Evolutionary conservation across 2,329 filamentous ascomycete species (phyloP), one percentile per base, ranked within the genome.

Genomic region (Phialemoniopsis sp.): DNA sequence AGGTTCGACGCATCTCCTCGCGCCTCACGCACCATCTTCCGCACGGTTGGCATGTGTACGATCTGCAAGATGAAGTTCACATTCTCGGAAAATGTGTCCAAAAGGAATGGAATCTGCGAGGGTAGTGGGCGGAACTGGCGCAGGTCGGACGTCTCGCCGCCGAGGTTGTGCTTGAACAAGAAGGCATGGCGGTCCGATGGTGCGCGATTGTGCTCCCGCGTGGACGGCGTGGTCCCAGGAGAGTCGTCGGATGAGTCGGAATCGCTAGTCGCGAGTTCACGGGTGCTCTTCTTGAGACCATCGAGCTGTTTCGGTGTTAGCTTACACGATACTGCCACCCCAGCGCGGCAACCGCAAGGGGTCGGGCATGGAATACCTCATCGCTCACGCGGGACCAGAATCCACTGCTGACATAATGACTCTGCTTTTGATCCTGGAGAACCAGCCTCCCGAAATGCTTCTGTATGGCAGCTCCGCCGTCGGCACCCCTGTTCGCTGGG

Each of bases 361-460:
- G n/a, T n/a, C n/a, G n/a, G n/a, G n/a, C n/a, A n/a, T n/a, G n/a
- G n/a, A n/a, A n/a, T n/a, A 76, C 72, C 64, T 78, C 75, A 34
- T 78, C 72, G 38, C 68, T 72, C n/a, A 78, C 63, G 1, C 66
- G 65, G 3, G 72, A 72, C 73, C 74, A 78, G 47, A 78, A 78
- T 13, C 67, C 67, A 44, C 62, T 75, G 40, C 68, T 68, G 10
- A 78, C 55, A 48, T 78, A 78, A 13, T 66, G 64, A 29, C 62
- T 69, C 53, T 57, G 6, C 51, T 64, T 3, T 52, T 63, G 8
- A 55, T 74, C 69, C 19, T 65, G 57, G 3, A 74, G 48, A 3
- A 76, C 66, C 30, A 77, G 48, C 34, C 70, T 59, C 3, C 72
- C 72, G 42, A 76, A 70, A 12, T 66, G 57, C 14, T 61, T 60